A percentile compares a stretch with the other conserved stretches of the same genome.
Conservation (phyloP, 2,329 filamentous ascomycete species). For the Claviceps sp. region DNA sequence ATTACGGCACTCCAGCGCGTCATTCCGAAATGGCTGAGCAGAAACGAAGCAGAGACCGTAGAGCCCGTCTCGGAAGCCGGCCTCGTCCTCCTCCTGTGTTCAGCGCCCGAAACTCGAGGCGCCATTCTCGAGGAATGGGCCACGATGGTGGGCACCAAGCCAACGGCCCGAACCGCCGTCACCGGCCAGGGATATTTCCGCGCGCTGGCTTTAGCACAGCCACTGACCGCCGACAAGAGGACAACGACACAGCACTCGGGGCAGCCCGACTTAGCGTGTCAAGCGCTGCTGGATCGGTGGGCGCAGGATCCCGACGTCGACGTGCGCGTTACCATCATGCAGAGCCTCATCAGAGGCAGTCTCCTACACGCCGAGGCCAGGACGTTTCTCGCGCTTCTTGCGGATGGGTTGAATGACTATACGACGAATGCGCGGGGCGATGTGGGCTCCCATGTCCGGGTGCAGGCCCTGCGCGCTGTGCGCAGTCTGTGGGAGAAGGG, state of each 20-base stretch:
- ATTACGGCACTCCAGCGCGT: conserved; percentile 17
- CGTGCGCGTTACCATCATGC: conserved; percentile 40
- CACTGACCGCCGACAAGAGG: conserved; percentile 18
- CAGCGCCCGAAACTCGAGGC: conserved; percentile 20
- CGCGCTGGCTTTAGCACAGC: conserved; percentile 37
- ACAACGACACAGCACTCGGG: background rate
- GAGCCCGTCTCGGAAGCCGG: conserved; percentile 36
- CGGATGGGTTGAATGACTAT: conserved; percentile 68
- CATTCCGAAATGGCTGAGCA: conserved; percentile 32
- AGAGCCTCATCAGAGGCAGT: conserved; percentile 35
- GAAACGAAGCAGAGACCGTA: conserved; percentile 37
- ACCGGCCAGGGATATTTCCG: conserved; percentile 39
- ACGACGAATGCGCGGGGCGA: conserved; percentile 82
- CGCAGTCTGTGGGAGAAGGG: conserved; percentile 42
- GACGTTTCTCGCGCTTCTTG: conserved; percentile 32
- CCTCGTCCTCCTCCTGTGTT: conserved; percentile 34
- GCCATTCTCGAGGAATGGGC: conserved; percentile 33
- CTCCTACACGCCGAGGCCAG: conserved; percentile 27
- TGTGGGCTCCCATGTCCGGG: conserved; percentile 71
- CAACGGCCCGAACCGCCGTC: conserved; percentile 18
- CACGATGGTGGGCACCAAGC: conserved; percentile 23
- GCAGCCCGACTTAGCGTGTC: conserved; percentile 22
- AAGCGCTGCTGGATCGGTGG: conserved; percentile 41
- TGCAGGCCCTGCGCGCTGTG: conserved; percentile 68
- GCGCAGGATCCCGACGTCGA: conserved; percentile 33